These are phyloP conservation scores for Annulohypoxylon moriforme DNA, from an alignment of 495 filamentous ascomycete genomes.

Conservation along the genomic window DNA sequence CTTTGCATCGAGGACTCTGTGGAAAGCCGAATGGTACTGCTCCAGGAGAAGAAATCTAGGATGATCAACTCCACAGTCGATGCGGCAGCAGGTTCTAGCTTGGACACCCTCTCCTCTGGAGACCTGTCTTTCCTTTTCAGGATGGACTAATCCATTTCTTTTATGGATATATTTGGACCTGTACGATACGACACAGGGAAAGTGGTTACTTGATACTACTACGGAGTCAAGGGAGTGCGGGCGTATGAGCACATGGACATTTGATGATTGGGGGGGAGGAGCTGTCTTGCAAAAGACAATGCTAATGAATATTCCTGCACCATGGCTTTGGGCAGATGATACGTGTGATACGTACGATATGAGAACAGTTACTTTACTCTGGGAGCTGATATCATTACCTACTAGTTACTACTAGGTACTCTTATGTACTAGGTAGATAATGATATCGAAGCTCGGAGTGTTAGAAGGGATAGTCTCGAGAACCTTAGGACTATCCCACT, in stretches of 20 bases:
- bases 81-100: constrained; percentile 72
- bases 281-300: not conserved
- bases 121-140: constrained; percentile 97
- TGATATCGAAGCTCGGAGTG: not conserved
- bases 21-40: constrained; percentile 89
- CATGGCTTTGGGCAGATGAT: not conserved
- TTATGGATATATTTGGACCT: not conserved
- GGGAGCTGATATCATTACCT: not conserved
- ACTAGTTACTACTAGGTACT: not conserved
- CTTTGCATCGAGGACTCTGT: constrained; percentile 96
- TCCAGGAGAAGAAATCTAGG: constrained; percentile 97
- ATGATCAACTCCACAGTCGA: constrained; percentile 98
- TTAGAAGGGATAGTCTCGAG: not conserved
- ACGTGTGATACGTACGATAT: not conserved
- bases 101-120: constrained; percentile 88
- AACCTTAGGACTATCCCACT: not conserved
- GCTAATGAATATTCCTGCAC: not conserved
- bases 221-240: not conserved
- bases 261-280: not conserved
- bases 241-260: not conserved
- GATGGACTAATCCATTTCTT: constrained; percentile 54
- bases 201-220: not conserved
- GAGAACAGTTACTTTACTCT: not conserved
- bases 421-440: not conserved
- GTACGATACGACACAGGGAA: constrained; percentile 4